Evolutionary conservation across 1,284 basidiomycete genomes (phyloP).

Genomic region (Mycena sp.): DNA sequence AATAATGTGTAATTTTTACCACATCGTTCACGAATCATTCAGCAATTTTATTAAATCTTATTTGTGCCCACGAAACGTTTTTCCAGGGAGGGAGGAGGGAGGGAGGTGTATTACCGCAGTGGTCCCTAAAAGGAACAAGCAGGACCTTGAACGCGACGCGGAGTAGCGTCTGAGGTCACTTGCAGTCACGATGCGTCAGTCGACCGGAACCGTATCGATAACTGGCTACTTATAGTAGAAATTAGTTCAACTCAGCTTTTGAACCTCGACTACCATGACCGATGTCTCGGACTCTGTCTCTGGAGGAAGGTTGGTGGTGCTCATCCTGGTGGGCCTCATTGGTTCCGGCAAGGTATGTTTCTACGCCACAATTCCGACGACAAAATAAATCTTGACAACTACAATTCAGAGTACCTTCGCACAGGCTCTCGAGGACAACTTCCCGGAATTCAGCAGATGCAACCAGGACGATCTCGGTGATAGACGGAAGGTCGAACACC

Average conservation of each 20-base stretch:
- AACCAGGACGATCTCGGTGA: conserved; percentile 74
- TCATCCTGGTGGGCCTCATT: conserved; percentile 75
- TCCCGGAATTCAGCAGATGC: conserved; percentile 67
- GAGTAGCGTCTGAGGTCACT: no score
- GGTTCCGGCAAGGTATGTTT: conserved; percentile 72
- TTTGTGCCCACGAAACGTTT: no score
- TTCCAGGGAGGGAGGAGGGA: no score
- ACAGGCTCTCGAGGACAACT: conserved; percentile 63
- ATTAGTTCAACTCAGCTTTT: no score
- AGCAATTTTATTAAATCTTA: no score
- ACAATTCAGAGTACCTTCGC: conserved; percentile 73
- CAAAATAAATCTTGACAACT: background rate
- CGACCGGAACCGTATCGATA: no score
- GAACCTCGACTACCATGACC: background rate
- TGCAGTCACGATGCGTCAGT: no score
- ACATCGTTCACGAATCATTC: background rate
- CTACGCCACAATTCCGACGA: background rate
- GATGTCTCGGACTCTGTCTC: conserved; percentile 2
- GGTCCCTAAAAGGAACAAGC: no score
- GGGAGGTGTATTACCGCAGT: no score
- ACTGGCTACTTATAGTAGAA: no score
- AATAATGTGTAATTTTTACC: conserved; percentile 26
- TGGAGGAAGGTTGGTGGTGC: conserved; percentile 51
- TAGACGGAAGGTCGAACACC: conserved; percentile 64
- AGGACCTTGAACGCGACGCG: no score